phyloP scores from a whole-genome alignment of 164 flowering plant genomes.

The Macadamia tetraphylla region DNA sequence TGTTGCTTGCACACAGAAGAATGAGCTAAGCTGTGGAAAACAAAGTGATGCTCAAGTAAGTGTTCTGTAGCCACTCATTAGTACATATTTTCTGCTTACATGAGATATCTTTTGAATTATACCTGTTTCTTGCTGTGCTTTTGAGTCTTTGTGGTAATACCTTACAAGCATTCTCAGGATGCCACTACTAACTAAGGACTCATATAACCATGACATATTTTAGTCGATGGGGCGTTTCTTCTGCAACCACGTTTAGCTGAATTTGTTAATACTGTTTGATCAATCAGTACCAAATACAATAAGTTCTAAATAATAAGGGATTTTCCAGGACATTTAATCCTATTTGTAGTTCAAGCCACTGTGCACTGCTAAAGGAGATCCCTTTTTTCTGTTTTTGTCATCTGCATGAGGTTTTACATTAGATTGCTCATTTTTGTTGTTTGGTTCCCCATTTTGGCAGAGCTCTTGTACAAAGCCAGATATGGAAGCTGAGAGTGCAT shows the following conservation, averaged over 20 bases:
- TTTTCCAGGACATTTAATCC: neutral
- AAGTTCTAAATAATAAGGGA: neutral
- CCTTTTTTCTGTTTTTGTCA: conserved; percentile 4
- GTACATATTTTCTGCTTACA: neutral
- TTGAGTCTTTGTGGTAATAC: no score
- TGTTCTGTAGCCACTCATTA: neutral
- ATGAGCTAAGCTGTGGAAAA: conserved; percentile 47
- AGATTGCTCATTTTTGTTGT: conserved; percentile 15
- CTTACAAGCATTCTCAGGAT: neutral
- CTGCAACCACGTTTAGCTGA: neutral
- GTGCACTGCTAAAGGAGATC: neutral
- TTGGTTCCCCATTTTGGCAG: conserved; percentile 38
- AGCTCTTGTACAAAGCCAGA: conserved; percentile 86
- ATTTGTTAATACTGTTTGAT: neutral
- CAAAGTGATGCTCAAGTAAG: conserved; percentile 87
- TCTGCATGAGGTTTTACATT: conserved; percentile 11
- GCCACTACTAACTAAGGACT: neutral
- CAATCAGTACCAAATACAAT: no score
- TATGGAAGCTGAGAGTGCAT: conserved; percentile 51
- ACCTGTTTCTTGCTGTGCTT: neutral
- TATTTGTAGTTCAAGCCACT: neutral
- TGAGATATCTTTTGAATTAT: neutral
- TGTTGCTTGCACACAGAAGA: conserved; percentile 31
- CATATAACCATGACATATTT: neutral
- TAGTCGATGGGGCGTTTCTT: neutral